Conservation (phyloP, 169 alveolate genomes). For the Miamiensis avidus region DNA sequence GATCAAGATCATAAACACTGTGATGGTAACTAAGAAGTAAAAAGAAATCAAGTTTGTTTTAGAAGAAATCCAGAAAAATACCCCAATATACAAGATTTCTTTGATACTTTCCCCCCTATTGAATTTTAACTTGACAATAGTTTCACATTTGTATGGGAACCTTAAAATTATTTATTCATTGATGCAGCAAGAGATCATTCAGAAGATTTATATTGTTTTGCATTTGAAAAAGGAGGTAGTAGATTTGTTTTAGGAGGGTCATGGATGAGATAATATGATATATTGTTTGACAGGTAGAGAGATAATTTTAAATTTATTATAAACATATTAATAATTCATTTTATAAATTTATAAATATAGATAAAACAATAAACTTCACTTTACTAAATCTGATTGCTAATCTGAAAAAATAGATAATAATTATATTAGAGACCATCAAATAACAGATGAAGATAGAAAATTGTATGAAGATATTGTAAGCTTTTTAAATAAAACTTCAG, state of each 20-base stretch:
- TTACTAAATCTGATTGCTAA: too few relatives aligned
- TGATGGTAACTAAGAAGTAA: not conserved
- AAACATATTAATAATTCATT: too few relatives aligned
- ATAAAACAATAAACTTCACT: too few relatives aligned
- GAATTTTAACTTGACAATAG: slow-evolving; percentile 4
- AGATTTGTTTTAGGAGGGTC: not conserved
- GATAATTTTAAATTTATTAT: too few relatives aligned
- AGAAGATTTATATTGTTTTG: not conserved
- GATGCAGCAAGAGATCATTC: not conserved
- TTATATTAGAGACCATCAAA: too few relatives aligned
- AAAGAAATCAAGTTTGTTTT: not conserved
- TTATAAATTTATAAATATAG: too few relatives aligned
- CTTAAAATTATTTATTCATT: not conserved
- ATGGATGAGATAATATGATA: not conserved
- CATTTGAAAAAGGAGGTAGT: not conserved
- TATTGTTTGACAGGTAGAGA: not conserved
- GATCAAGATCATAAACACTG: not conserved
- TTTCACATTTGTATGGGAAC: not conserved
- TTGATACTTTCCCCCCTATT: slow-evolving; percentile 6
- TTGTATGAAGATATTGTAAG: too few relatives aligned
- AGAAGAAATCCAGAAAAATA: not conserved
- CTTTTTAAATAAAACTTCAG: too few relatives aligned
- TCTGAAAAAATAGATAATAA: too few relatives aligned
- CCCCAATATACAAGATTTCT: slow-evolving; percentile 9
- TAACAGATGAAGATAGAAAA: too few relatives aligned